Base-by-base conservation (phyloP, 345 rosid species). In the Citrus sp. region DNA sequence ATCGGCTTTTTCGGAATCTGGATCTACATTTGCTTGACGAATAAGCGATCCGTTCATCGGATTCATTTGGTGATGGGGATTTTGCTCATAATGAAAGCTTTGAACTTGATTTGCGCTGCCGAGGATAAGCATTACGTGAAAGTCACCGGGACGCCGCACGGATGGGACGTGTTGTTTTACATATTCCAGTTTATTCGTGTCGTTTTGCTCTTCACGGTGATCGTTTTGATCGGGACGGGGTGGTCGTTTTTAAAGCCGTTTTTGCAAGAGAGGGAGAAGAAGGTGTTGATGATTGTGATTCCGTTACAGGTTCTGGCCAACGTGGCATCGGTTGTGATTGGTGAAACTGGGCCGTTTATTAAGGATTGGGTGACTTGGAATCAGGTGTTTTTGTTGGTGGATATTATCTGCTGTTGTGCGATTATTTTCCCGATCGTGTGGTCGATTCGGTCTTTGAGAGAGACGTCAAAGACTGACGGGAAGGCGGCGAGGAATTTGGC, bases 161-260 rank as follows among this genome's bases (percentile, higher is more conserved):
- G 98, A 1, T 94, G 99, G 99, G 98, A 96, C 73, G 88, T 94
- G 18, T 80, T 93, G 79, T 94, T 92, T 67, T 96, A 96, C 84
- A 90, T 94, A 54, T 96, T 94, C 85, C 98, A 93, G 69, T 94
- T 90, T 74, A 88, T 96, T 34, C 90, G 98, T 2, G 98, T 90
- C 3, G 97, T 96, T 32, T 81, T 96, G 70, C 89, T 96, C 54
- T 96, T 94, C 75, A 96, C 98, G 1, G 98, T 96, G 46, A 96
- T 96, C 72, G 90, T 96, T 68, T 88, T 94, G 92, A 88, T 96
- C 70, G 99, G 98, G 4, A 96, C 99, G 4, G 99, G 99, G 6
- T 96, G 98, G 99, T 96, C 99, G 16, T 94, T 96, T 80, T 80
- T 94, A 81, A 96, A 96, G 80, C 98, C 99, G 0, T 96, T 92